Conservation (phyloP, 139 green algal genomes). For the Tetradesmus obliquus region DNA sequence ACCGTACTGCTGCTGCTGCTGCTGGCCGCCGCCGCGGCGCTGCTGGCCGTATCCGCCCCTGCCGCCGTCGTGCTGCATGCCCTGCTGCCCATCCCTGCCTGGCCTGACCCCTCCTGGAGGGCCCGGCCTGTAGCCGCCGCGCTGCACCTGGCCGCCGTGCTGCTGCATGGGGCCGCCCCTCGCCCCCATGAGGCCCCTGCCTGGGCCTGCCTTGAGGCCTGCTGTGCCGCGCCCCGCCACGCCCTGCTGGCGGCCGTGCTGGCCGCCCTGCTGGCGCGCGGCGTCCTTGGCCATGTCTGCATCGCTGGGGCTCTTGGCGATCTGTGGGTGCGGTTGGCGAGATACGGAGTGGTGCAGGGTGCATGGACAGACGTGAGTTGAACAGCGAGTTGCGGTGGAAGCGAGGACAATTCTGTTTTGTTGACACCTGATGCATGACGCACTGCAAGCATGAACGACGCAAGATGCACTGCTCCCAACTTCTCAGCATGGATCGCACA, state of each 20-base stretch:
- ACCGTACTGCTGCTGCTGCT: constrained; percentile 4
- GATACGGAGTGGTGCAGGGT: not conserved
- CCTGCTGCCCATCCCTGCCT: not conserved
- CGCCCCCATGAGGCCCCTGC: not conserved
- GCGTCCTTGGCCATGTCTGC: constrained; percentile 1
- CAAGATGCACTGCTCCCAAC: too few species aligned
- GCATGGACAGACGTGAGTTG: too few species aligned
- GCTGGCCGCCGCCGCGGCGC: too few species aligned
- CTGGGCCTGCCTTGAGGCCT: too few species aligned
- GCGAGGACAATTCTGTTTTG: too few species aligned
- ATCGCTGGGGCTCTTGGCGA: not conserved
- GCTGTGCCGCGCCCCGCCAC: too few species aligned
- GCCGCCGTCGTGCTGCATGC: not conserved
- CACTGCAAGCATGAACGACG: too few species aligned
- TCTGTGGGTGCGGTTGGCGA: not conserved
- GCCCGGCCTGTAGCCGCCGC: not conserved
- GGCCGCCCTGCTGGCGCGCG: not conserved
- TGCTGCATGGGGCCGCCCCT: not conserved
- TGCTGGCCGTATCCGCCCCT: not conserved
- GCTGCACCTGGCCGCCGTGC: not conserved
- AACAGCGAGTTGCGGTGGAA: too few species aligned
- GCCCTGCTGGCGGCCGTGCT: not conserved
- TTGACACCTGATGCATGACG: too few species aligned
- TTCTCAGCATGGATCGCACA: too few species aligned
- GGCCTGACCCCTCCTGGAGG: too few species aligned